Base-by-base conservation (phyloP, 768 basidiomycete genomes). In the Leucosporidium scottii region DNA sequence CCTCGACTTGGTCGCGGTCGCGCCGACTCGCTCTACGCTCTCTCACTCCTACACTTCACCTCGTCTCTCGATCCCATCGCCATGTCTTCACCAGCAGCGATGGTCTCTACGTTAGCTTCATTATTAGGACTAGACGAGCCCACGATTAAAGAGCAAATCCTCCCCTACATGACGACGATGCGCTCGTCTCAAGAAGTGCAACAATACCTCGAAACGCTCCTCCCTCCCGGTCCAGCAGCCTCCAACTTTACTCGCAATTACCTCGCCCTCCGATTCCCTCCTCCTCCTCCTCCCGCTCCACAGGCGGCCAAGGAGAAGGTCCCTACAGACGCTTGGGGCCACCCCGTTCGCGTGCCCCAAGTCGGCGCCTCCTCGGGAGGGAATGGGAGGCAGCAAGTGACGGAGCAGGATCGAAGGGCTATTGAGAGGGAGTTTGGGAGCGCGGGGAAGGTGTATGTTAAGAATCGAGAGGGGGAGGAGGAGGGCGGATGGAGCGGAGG, bases 401-500 rank as follows among this genome's bases (percentile, higher is more conserved):
- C 53, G 17, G 39, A 62, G 56, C 56, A 23, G 44, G 62, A 51
- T 9, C 17, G 48, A 23, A 9, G 12, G 2, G 13, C 27, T 17
- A 25, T 64, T 34, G 56, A 67, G 20, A 25, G 34, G 2, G 57
- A 39, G 10, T 51, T 59, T 18, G 44, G 28, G 17, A 36, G 30
- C 18, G 56, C 56, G 1, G 66, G 61, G 49, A 44, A 36, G 28
- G 61, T 61, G 21, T 62, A 67, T n/a, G 21, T 59, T 36, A 67
- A 67, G 61, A 44, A 44, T 9, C 54, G 55, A 13, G 44, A 59
- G 23, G 61, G 53, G 34, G 56, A 53, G 8, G 39, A 44, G 2
- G 39, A 17, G 18, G 10, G 27, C 3, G 30, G 27, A 0, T 51
- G 54, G 4, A 34, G 61, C 20, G 61, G 55, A 3, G 31, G 30